These are phyloP conservation scores for Sporothrix pallida DNA, from an alignment of 2,329 filamentous ascomycete species.

Conservation along the genomic window DNA sequence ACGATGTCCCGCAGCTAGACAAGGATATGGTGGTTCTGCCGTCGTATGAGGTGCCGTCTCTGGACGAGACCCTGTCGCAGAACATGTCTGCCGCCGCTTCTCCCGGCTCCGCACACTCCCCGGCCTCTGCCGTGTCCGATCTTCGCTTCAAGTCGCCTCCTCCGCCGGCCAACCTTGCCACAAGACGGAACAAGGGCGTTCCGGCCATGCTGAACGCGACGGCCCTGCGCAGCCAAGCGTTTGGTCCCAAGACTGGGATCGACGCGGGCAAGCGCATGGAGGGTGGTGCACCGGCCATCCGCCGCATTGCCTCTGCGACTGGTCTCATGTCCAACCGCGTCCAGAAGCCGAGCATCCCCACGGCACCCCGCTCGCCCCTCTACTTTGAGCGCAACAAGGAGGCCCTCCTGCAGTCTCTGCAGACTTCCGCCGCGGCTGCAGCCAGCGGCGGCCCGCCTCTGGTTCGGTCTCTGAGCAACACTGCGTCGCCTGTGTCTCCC, in stretches of 20 bases:
- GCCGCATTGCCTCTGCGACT: constrained; percentile 60
- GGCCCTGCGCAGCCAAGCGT: constrained; percentile 53
- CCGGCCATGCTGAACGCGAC: constrained; percentile 56
- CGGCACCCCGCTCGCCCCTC: constrained; percentile 52
- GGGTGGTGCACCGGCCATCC: constrained; percentile 54
- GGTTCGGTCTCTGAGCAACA: constrained; percentile 28
- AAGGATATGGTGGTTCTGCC: constrained; percentile 28
- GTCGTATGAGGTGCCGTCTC: constrained; percentile 27
- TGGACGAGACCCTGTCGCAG: constrained; percentile 32
- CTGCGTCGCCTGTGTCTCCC: constrained; percentile 22
- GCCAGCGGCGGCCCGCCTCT: constrained; percentile 49
- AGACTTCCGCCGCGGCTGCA: constrained; percentile 38
- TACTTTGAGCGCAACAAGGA: constrained; percentile 55
- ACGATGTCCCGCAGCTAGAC: constrained; percentile 28
- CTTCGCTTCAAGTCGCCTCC: constrained; percentile 56
- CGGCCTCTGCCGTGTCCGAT: constrained; percentile 42
- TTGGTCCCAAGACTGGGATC: constrained; percentile 54
- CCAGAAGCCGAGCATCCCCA: constrained; percentile 46
- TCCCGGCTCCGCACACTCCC: constrained; percentile 43
- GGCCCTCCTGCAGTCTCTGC: constrained; percentile 49
- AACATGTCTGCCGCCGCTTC: constrained; percentile 41
- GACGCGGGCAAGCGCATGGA: constrained; percentile 55
- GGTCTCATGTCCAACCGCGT: constrained; percentile 51
- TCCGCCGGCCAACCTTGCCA: constrained; percentile 59
- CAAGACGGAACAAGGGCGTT: constrained; percentile 57